Evolutionary conservation across 2,329 filamentous ascomycete species (phyloP), one percentile per base, ranked within the genome.

Genomic region (Aspergillus sp.): DNA sequence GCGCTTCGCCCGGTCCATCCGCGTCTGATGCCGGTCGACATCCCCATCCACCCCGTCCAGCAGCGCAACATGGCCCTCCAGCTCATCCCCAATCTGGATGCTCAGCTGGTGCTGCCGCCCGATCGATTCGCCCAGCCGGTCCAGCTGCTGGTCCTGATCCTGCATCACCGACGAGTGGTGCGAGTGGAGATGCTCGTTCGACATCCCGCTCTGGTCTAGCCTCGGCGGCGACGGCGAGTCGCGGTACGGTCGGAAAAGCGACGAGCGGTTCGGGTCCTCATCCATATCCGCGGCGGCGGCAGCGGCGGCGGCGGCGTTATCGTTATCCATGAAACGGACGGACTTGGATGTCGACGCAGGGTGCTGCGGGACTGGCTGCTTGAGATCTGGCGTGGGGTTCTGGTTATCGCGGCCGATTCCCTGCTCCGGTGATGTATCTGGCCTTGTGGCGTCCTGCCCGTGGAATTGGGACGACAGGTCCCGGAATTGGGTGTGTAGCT

Each of bases 131-230:
- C 88, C 85, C 3, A 98, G 67, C 7, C 74, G 71, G 57, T 96
- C 89, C n/a, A 98, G 72, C 58, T 94, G 86, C 44, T 84, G 82
- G 54, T 98, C 91, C 61, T 98, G 91, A 41, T 95, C 80, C n/a
- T 73, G 71, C 24, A 98, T 68, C 15, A 94, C 78, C 41, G 78
- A 77, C 35, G 72, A 67, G 63, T 98, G 91, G 60, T 93, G 88
- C 14, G 73, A 69, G 62, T 95, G 83, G 43, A 96, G 80, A 61
- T 95, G 86, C 57, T 80, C 69, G 60, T 96, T 96, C 54, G 73
- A 71, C 53, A 94, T 68, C 7, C 63, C 56, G 4, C 61, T 61
- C 10, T 78, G 71, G 43, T 82, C 56, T 15, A 49, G 30, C 2
- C 47, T 64, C 3, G 63, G 58, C 0, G 61, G 51, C 0, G 64